Conservation (phyloP, 345 rosid species). For the Populus ilicifolia region DNA sequence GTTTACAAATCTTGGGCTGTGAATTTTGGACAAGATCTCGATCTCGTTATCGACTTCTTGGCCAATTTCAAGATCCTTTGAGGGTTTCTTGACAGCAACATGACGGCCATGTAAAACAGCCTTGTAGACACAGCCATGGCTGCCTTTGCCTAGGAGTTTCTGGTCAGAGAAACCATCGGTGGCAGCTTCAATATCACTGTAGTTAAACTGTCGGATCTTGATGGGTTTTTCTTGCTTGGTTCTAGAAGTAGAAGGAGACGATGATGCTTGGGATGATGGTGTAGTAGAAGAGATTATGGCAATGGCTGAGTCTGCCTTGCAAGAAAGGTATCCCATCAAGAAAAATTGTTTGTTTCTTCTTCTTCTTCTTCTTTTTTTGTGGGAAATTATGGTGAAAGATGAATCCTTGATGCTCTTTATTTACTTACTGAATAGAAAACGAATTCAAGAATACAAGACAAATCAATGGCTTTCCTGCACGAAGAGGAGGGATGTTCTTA, state of each 20-base stretch:
- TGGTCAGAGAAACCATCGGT: constrained; percentile 81
- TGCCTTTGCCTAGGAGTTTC: constrained; percentile 83
- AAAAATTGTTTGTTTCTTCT: not conserved
- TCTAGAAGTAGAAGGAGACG: constrained; percentile 39
- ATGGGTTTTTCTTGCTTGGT: constrained; percentile 46
- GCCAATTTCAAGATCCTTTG: constrained; percentile 56
- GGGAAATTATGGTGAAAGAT: not conserved
- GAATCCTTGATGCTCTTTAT: not conserved
- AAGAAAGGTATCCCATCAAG: constrained; percentile 80
- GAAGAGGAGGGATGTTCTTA: not conserved
- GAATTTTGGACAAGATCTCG: constrained; percentile 85
- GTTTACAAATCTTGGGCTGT: constrained; percentile 87
- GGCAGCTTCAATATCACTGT: constrained; percentile 90
- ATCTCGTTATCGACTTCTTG: constrained; percentile 86
- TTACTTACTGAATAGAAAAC: not conserved
- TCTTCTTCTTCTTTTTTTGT: not conserved
- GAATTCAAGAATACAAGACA: not conserved
- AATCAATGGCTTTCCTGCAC: not conserved
- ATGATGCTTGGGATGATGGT: constrained; percentile 5
- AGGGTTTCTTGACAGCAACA: constrained; percentile 82
- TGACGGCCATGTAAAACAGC: constrained; percentile 80
- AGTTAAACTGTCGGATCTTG: constrained; percentile 72
- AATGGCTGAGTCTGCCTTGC: constrained; percentile 66
- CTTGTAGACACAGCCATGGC: constrained; percentile 95
- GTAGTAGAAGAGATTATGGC: constrained; percentile 18